phyloP scores from a whole-genome alignment of 2,329 filamentous ascomycete species.

The Stenocarpella maydis region DNA sequence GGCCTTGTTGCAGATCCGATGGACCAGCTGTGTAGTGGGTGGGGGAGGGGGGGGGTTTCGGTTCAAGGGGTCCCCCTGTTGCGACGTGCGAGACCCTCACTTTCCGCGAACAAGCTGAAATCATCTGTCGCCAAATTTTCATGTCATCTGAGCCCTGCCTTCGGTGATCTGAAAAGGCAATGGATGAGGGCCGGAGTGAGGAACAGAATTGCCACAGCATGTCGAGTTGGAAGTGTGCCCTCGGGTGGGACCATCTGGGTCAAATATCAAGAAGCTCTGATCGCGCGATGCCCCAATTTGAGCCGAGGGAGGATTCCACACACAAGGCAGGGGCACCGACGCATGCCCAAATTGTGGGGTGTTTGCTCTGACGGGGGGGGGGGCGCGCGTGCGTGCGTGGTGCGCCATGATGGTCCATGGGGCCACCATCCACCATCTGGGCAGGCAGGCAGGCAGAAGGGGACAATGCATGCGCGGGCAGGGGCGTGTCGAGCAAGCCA shows the following conservation, averaged over 20 bases:
- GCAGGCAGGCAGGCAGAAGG: conserved; percentile 4
- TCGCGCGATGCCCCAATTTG: conserved; percentile 31
- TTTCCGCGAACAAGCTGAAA: conserved; percentile 19
- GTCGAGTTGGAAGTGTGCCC: background rate
- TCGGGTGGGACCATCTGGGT: conserved; percentile 17
- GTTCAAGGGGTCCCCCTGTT: conserved; percentile 22
- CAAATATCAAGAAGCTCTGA: conserved; percentile 21
- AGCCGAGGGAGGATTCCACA: conserved; percentile 26
- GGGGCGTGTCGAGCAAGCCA: conserved; percentile 13
- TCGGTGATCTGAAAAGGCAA: background rate
- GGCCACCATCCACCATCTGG: conserved; percentile 1
- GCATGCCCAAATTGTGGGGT: conserved; percentile 29
- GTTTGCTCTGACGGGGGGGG: background rate
- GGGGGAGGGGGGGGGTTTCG: background rate
- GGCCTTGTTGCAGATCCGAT: conserved; percentile 21
- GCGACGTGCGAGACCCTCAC: background rate
- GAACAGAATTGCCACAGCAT: background rate
- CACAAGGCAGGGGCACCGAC: conserved; percentile 26
- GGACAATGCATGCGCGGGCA: conserved; percentile 2
- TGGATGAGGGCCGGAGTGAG: background rate
- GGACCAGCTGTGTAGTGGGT: background rate
- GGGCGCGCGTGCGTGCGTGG: too few species aligned
- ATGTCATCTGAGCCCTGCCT: conserved; percentile 1
- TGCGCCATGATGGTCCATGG: conserved; percentile 7
- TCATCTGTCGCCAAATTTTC: background rate